phyloP scores from a whole-genome alignment of 768 basidiomycete species.

The Mycena rebaudengoi region DNA sequence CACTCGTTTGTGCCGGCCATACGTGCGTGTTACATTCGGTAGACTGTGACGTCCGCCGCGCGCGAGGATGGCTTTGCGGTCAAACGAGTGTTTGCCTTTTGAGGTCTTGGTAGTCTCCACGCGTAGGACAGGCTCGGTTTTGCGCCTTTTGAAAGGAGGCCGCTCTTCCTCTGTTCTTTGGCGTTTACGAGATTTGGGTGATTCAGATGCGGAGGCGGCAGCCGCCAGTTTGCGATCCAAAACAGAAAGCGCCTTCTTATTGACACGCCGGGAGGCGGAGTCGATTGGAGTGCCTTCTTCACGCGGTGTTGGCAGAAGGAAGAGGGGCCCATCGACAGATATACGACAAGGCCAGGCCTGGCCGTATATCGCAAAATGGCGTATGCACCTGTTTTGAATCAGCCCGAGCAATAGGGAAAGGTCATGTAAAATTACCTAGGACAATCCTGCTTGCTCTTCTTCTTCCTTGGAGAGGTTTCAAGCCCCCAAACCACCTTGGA shows the following conservation, averaged over 20 bases:
- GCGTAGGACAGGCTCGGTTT: constrained; percentile 46
- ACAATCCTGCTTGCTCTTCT: constrained; percentile 73
- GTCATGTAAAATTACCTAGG: constrained; percentile 63
- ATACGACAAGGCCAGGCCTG: constrained; percentile 75
- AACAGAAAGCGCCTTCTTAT: constrained; percentile 57
- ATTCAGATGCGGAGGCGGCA: constrained; percentile 41
- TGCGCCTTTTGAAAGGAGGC: constrained; percentile 58
- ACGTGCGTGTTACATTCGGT: constrained; percentile 12
- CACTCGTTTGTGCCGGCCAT: constrained; percentile 8
- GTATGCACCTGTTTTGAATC: constrained; percentile 62
- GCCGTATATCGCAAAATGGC: constrained; percentile 81
- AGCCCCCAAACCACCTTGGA: constrained; percentile 79
- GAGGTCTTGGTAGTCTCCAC: constrained; percentile 36
- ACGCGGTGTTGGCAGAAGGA: constrained; percentile 54
- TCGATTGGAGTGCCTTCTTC: constrained; percentile 61
- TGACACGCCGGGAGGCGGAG: constrained; percentile 55
- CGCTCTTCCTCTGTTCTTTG: constrained; percentile 42
- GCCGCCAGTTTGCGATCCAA: constrained; percentile 65
- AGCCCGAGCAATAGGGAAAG: constrained; percentile 16
- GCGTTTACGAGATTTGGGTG: constrained; percentile 37
- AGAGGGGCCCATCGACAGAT: constrained; percentile 54
- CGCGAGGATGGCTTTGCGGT: too few species aligned
- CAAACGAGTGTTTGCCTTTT: constrained; percentile 12
- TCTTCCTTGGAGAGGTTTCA: constrained; percentile 62
- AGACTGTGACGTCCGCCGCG: constrained; percentile 17